Conservation (phyloP, 2,329 filamentous ascomycete species). For the Nemania bipapillata region DNA sequence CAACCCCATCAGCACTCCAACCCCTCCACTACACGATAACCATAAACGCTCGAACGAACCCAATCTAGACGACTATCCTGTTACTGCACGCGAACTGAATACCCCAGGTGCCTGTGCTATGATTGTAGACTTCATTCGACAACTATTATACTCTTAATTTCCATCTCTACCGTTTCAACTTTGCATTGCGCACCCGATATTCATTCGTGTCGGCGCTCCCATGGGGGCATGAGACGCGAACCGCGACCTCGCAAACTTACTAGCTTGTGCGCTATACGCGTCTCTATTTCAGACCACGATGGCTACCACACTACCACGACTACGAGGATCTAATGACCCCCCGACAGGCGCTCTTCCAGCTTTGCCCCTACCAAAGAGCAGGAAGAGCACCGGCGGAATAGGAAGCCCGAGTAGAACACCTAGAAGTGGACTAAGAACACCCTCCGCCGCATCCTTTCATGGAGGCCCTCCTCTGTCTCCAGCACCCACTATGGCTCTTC, state of each 20-base stretch:
- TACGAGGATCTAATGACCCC: conserved; percentile 75
- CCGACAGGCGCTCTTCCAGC: conserved; percentile 78
- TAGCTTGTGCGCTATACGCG: conserved; percentile 26
- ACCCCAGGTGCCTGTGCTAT: conserved; percentile 25
- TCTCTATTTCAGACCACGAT: conserved; percentile 53
- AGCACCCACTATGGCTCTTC: conserved; percentile 64
- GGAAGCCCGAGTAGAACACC: conserved; percentile 59
- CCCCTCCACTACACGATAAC: background rate
- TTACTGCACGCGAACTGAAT: conserved; percentile 8
- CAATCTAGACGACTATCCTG: background rate
- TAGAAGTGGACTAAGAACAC: conserved; percentile 68
- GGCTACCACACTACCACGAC: conserved; percentile 73
- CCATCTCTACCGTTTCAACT: conserved; percentile 8
- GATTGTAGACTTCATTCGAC: conserved; percentile 10
- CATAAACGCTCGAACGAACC: conserved; percentile 10
- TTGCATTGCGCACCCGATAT: conserved; percentile 4
- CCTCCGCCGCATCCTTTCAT: conserved; percentile 64
- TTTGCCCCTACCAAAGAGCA: conserved; percentile 76
- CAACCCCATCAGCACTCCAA: background rate
- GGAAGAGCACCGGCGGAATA: conserved; percentile 70
- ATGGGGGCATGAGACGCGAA: conserved; percentile 36
- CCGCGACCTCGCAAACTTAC: conserved; percentile 8
- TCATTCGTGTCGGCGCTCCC: conserved; percentile 13
- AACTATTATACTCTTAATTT: conserved; percentile 13
- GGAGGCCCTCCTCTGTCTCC: conserved; percentile 61